Percentiles rank a stretch among this genome's conserved stretches.
phyloP scores from a whole-genome alignment of 179 eudicot genomes.

The Beta corolliflora region DNA sequence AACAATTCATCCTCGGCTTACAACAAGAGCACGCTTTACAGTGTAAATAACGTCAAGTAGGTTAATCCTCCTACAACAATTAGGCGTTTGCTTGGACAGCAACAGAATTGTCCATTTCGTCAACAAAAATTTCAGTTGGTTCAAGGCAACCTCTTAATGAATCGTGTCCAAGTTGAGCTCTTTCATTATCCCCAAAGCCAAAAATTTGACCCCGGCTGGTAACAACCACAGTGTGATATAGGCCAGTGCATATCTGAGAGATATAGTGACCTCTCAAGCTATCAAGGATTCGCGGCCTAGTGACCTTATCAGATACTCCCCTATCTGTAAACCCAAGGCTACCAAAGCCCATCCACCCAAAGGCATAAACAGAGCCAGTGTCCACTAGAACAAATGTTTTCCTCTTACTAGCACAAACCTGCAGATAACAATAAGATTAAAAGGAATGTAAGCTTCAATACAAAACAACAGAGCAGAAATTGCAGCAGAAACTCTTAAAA shows the following conservation, averaged over 20 bases:
- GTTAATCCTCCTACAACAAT: background rate
- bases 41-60: background rate
- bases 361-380: constrained; percentile 72
- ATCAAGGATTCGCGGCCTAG: constrained; percentile 57
- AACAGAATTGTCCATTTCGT: constrained; percentile 32
- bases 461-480: background rate
- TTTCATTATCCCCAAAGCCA: constrained; percentile 95
- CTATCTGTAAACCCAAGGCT: constrained; percentile 89
- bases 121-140: constrained; percentile 71
- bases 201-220: constrained; percentile 71
- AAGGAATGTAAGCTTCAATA: background rate
- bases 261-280: constrained; percentile 72
- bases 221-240: constrained; percentile 83
- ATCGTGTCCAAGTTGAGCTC: constrained; percentile 93
- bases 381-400: constrained; percentile 85
- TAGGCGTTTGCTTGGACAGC: constrained; percentile 14
- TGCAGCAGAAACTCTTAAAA: background rate
- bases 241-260: constrained; percentile 90
- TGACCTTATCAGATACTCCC: constrained; percentile 71
- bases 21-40: background rate
- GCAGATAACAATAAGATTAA: constrained; percentile 16
- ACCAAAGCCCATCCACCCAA: constrained; percentile 98
- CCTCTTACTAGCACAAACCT: constrained; percentile 98
- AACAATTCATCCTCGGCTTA: constrained; percentile 7
- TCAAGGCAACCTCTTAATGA: constrained; percentile 67